These are phyloP conservation scores for Fomitopsis pulvina DNA, from an alignment of 768 basidiomycete genomes.

Conservation along the genomic window DNA sequence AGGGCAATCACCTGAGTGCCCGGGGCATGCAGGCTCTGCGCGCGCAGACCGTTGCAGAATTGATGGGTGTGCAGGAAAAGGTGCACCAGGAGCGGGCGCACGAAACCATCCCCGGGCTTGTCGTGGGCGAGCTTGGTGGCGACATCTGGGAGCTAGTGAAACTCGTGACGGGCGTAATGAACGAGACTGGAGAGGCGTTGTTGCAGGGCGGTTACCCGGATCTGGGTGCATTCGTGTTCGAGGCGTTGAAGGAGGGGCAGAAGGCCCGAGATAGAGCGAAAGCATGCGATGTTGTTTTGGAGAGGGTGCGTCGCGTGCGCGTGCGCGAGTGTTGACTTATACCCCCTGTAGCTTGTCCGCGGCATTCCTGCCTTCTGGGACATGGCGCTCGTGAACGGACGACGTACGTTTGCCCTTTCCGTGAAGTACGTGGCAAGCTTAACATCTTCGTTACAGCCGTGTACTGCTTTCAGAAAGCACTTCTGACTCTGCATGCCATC, in stretches of 20 bases:
- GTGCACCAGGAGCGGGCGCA: conserved; percentile 69
- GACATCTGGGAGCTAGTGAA: conserved; percentile 68
- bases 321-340: not conserved
- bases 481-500: conserved; percentile 74
- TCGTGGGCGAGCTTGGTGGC: conserved; percentile 71
- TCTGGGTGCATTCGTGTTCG: conserved; percentile 70
- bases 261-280: conserved; percentile 11
- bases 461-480: conserved; percentile 86
- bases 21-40: conserved; percentile 53
- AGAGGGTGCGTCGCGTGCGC: conserved; percentile 14
- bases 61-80: conserved; percentile 52
- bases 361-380: conserved; percentile 82
- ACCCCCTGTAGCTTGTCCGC: conserved; percentile 50
- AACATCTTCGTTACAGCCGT: conserved; percentile 40
- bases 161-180: conserved; percentile 54
- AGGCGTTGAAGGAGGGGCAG: conserved; percentile 49
- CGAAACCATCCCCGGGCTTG: conserved; percentile 59
- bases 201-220: conserved; percentile 53
- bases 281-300: conserved; percentile 19
- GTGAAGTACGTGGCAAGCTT: not conserved
- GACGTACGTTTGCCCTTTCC: conserved; percentile 38
- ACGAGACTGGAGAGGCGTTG: conserved; percentile 68
- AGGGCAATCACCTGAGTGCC: conserved; percentile 58
- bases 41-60: conserved; percentile 56
- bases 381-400: conserved; percentile 58